Evolutionary conservation across 495 filamentous ascomycete genomes (phyloP).

Genomic region (Clohesyomyces aquaticus): DNA sequence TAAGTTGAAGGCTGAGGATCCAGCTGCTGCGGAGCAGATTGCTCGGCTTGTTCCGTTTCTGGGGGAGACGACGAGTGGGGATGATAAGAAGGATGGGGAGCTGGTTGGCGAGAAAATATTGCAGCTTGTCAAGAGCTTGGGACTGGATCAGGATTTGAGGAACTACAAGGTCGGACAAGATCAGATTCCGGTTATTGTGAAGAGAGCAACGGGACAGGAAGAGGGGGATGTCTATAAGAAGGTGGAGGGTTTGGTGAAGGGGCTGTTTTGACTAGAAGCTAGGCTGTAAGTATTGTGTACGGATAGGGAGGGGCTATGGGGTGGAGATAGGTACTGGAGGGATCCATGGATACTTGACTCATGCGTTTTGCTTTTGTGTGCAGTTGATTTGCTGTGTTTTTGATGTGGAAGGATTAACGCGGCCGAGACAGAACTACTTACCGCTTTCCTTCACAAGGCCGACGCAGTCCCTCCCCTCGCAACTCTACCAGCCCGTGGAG

Average conservation of each 20-base stretch:
- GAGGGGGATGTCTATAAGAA: slow-evolving; percentile 44
- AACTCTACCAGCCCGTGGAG: too few relatives aligned
- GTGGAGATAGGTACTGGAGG: too few relatives aligned
- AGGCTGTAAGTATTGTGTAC: neutral
- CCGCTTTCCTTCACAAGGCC: too few relatives aligned
- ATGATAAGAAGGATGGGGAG: slow-evolving; percentile 46
- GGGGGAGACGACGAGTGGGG: slow-evolving; percentile 45
- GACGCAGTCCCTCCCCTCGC: too few relatives aligned
- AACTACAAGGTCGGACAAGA: slow-evolving; percentile 46
- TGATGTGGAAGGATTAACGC: too few relatives aligned
- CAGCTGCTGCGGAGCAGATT: slow-evolving; percentile 51
- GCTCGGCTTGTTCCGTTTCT: slow-evolving; percentile 50
- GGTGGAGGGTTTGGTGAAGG: slow-evolving; percentile 45
- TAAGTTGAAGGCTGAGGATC: slow-evolving; percentile 48
- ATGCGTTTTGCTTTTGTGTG: too few relatives aligned
- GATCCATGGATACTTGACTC: too few relatives aligned
- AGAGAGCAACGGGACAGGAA: slow-evolving; percentile 44
- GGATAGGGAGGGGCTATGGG: neutral
- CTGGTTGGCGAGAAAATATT: slow-evolving; percentile 47
- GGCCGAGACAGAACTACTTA: too few relatives aligned
- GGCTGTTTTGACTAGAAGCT: slow-evolving; percentile 37
- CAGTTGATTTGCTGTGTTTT: too few relatives aligned
- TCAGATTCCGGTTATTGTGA: slow-evolving; percentile 45
- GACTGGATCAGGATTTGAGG: slow-evolving; percentile 43
- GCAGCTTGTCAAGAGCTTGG: slow-evolving; percentile 46